Percentiles rank a stretch among this genome's conserved stretches.
Conservation (phyloP, 2,329 filamentous ascomycete genomes). For the Penicillium sp. region DNA sequence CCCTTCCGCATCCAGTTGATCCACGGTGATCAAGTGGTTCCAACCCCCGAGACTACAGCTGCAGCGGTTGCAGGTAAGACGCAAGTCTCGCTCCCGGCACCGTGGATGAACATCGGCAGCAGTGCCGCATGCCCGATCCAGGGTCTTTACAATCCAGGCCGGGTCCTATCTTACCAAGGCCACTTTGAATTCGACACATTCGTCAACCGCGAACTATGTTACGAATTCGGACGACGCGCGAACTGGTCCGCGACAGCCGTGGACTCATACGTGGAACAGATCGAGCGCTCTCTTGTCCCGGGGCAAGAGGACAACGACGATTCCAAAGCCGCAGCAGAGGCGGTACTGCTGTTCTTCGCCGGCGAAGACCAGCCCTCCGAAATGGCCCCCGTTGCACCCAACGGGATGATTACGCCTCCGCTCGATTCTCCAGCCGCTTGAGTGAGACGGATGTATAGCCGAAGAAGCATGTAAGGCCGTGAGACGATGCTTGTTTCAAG, state of each 20-base stretch:
- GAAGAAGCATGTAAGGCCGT: not conserved
- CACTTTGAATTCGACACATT: constrained; percentile 35
- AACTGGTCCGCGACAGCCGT: constrained; percentile 22
- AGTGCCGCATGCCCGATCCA: constrained; percentile 29
- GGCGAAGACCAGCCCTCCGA: constrained; percentile 11
- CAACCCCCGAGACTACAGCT: constrained; percentile 5
- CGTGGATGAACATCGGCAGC: constrained; percentile 32
- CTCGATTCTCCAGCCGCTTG: constrained; percentile 4
- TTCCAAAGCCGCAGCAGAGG: constrained; percentile 32
- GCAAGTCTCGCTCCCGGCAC: constrained; percentile 17
- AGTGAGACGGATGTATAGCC: not conserved
- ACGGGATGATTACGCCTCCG: constrained; percentile 27
- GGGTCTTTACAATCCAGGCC: constrained; percentile 28
- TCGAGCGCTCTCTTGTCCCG: constrained; percentile 18
- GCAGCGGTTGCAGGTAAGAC: constrained; percentile 1
- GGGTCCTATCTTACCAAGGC: constrained; percentile 33
- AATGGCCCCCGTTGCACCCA: not conserved
- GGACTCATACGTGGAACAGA: constrained; percentile 18
- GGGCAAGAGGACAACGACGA: constrained; percentile 30
- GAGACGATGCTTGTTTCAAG: not conserved
- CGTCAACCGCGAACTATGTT: constrained; percentile 24
- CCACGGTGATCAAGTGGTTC: constrained; percentile 33
- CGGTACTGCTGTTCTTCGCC: constrained; percentile 33
- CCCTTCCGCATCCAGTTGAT: constrained; percentile 33
- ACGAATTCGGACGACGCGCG: constrained; percentile 22